Evolutionary conservation across 768 basidiomycete genomes (phyloP), one percentile per base, ranked within the genome.

Genomic region (Boletus coccyginus): DNA sequence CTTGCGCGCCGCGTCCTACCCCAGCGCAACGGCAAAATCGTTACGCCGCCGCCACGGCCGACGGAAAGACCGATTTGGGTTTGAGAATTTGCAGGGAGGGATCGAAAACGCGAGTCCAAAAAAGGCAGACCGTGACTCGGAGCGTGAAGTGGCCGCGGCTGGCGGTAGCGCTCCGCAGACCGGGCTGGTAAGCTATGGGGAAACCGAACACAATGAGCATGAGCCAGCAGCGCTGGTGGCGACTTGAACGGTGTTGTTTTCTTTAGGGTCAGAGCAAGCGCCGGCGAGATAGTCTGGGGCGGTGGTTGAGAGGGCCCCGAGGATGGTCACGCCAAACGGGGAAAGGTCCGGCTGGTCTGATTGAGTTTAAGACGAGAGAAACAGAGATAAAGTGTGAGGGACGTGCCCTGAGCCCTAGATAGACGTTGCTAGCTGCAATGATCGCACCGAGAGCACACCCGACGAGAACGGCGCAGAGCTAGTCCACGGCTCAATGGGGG

Each of bases 41-140:
- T 84, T 79, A 84, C 11, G 85, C 86, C 36, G 85, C 84, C 16
- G 85, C 87, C 55, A 86, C 81, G 31, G 81, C 82, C 1, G 84
- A 84, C 1, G 83, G 84, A 74, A 86, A 86, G 16, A 81, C 81
- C 16, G 85, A 69, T 66, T 84, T 84, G 66, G 84, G 82, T 62
- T 81, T 77, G 50, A 86, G 72, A 59, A 87, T 83, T 79, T 80
- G 52, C 82, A 78, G 36, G 85, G 70, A 2, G 85, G 84, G 53
- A 86, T 81, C 52, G 83, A 74, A 80, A 88, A 87, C 69, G 86
- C 84, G 10, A 85, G 78, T 45, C 82, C 84, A 58, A 83, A 85
- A 74, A 85, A 82, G 39, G 79, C 77, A 79, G 13, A 77, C 68
- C 10, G 81, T 81, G 21, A 21, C 21, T 21, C 21, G 21, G 40